phyloP scores from a whole-genome alignment of 345 rosid genomes.

The Eucalyptus shirleyi region DNA sequence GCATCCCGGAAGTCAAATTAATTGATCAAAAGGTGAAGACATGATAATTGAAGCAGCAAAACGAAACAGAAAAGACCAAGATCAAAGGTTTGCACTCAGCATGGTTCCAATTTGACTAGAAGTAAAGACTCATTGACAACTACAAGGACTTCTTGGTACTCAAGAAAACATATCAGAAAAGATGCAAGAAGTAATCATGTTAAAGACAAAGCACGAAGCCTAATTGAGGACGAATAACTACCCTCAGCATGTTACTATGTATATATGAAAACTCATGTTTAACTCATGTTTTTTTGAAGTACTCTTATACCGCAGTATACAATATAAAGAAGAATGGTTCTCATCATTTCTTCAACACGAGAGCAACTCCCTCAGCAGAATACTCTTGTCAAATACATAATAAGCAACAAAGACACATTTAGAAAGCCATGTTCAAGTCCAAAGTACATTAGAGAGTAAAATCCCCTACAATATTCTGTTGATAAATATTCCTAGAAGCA shows the following conservation, averaged over 20 bases:
- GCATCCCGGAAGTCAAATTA: not conserved
- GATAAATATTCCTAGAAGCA: not conserved
- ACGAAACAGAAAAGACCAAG: not conserved
- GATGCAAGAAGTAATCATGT: not conserved
- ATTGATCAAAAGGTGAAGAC: not conserved
- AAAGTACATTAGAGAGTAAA: not conserved
- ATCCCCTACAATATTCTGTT: not conserved
- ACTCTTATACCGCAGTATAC: too few species aligned
- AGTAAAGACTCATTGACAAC: not conserved
- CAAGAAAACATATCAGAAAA: not conserved
- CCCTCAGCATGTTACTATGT: not conserved
- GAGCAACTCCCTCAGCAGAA: not conserved
- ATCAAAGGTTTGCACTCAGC: not conserved
- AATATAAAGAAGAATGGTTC: too few species aligned
- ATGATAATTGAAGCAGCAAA: fast-evolving
- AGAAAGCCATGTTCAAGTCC: not conserved
- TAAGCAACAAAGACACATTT: not conserved
- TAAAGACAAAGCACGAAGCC: not conserved
- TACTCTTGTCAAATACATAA: not conserved
- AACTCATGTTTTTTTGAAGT: too few species aligned
- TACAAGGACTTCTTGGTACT: not conserved
- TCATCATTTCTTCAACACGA: not conserved
- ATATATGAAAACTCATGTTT: too few species aligned
- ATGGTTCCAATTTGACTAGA: not conserved
- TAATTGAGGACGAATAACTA: not conserved